Base-by-base conservation (phyloP, 345 rosid species). In the Linum usitatissimum region DNA sequence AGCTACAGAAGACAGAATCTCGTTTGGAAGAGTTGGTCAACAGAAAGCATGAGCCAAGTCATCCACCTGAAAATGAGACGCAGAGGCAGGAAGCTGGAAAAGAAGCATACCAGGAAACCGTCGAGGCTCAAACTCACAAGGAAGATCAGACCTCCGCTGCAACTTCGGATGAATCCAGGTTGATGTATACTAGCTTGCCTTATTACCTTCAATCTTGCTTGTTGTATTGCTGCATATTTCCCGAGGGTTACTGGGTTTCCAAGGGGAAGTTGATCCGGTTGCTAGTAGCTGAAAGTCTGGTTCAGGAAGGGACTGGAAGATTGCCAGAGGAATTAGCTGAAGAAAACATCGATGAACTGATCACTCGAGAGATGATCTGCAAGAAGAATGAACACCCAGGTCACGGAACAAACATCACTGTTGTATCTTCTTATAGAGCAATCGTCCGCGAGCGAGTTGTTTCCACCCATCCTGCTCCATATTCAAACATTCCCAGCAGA, bases 151-250 rank as follows among this genome's bases (percentile, higher is more conserved):
- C 75, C 66, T 65, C 62, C 12, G 13, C 55, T 54, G 34, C 64
- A 23, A 55, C 67, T 28, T 6, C 48, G 13, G 20, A 12, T 69
- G 55, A 13, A 65, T 68, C 64, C 66, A 53, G 57, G 20, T 23
- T 14, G 54, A 64, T 66, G 20, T 70, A 64, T 17, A 57, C 2
- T 6, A 51, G 56, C 53, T 73, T 76, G 56, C 74, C 78, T 60
- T 79, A 76, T 55, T 75, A 75, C 49, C 76, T 79, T 48, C 70
- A 68, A 23, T 55, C 68, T 36, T 66, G 65, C 64, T 58, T 76
- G 63, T 57, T 61, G 59, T 73, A 73, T 58, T 79, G 79, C 39
- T 71, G 72, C 59, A 55, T 73, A 55, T 79, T 78, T 57, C 83
- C 79, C 14, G 66, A 70, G 66, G 31, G 66, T 63, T 59, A 54